phyloP scores from a whole-genome alignment of 371 early-diverging fungal species.

The Mortierella sp. region DNA sequence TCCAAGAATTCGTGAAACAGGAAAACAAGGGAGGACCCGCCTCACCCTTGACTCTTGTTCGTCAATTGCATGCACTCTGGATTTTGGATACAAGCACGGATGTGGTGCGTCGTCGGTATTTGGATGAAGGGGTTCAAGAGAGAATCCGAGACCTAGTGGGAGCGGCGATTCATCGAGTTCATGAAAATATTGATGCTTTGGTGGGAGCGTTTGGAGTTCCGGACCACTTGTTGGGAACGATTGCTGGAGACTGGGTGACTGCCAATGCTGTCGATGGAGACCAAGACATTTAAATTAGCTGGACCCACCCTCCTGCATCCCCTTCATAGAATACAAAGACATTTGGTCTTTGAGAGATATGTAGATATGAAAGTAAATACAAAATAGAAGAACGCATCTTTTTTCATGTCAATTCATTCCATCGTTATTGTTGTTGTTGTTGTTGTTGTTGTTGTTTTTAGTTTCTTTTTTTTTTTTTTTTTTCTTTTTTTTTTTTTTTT shows the following conservation, averaged over 20 bases:
- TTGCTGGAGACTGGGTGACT: slow-evolving; percentile 22
- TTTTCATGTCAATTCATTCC: no score
- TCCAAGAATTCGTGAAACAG: slow-evolving; percentile 3
- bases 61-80: slow-evolving; percentile 25
- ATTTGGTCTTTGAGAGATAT: no score
- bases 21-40: neutral
- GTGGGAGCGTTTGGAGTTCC: slow-evolving; percentile 15
- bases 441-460: no score
- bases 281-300: slow-evolving; percentile 7
- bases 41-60: slow-evolving; percentile 3
- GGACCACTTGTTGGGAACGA: slow-evolving; percentile 15
- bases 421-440: no score
- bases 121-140: slow-evolving; percentile 20
- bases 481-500: no score
- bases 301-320: no score
- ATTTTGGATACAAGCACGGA: slow-evolving; percentile 16
- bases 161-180: slow-evolving; percentile 17
- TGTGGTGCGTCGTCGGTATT: slow-evolving; percentile 17
- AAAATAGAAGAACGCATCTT: no score
- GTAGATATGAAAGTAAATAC: no score
- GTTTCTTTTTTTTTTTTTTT: no score
- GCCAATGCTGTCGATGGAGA: slow-evolving; percentile 14
- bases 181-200: slow-evolving; percentile 14
- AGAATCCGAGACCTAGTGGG: slow-evolving; percentile 13
- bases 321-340: no score